A percentile compares a stretch with the other conserved stretches of the same genome.
These are phyloP conservation scores for Thalassiosira mediterranea DNA, from an alignment of 352 stramenopile species.

Conservation along the genomic window DNA sequence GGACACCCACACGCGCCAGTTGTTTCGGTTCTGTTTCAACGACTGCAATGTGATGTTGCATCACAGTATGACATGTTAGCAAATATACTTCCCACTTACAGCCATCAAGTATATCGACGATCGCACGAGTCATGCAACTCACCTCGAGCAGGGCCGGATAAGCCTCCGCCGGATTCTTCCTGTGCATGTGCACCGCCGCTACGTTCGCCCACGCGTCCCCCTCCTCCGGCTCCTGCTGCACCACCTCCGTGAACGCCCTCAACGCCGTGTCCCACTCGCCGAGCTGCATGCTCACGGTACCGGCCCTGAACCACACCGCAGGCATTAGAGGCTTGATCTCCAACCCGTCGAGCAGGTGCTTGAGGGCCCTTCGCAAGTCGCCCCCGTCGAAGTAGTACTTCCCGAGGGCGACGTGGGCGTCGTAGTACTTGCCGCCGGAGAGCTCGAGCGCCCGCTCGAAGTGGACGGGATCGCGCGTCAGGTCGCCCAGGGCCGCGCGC, in stretches of 20 bases:
- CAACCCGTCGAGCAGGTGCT: constrained; percentile 87
- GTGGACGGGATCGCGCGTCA: constrained; percentile 89
- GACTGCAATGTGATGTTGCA: constrained; percentile 50
- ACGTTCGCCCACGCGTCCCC: constrained; percentile 95
- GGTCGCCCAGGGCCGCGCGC: constrained; percentile 91
- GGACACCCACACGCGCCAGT: constrained; percentile 81
- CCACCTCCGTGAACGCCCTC: constrained; percentile 90
- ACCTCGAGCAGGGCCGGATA: constrained; percentile 80
- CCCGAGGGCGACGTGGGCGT: constrained; percentile 90
- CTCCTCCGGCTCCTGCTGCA: constrained; percentile 93
- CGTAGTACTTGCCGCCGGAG: constrained; percentile 90
- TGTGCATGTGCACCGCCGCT: constrained; percentile 90
- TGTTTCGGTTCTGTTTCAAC: constrained; percentile 76
- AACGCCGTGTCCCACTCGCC: constrained; percentile 82
- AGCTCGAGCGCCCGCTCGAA: constrained; percentile 92
- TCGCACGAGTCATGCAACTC: constrained; percentile 18
- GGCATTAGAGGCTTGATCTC: constrained; percentile 90
- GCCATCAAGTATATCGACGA: too few species aligned
- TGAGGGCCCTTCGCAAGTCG: constrained; percentile 85
- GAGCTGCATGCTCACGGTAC: constrained; percentile 90
- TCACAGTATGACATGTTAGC: too few species aligned
- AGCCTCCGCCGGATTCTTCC: constrained; percentile 68
- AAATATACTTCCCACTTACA: too few species aligned
- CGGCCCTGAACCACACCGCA: constrained; percentile 91
- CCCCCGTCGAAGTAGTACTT: constrained; percentile 89